Percentiles rank a stretch among this genome's conserved stretches.
Conservation (phyloP, 768 basidiomycete genomes). For the Paxillus involutus region DNA sequence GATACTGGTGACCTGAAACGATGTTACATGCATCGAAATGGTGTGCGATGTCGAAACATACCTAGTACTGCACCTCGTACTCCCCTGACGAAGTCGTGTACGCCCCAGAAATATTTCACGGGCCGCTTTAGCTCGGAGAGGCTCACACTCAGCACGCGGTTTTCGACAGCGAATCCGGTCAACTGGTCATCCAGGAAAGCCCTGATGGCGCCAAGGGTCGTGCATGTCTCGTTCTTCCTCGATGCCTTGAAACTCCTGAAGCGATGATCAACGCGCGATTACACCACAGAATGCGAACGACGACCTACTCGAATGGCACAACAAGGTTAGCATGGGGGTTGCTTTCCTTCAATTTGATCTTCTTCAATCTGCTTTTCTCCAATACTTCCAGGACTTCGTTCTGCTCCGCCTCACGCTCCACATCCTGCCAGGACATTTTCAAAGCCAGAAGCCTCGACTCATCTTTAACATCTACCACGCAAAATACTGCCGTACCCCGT, state of each 20-base stretch:
- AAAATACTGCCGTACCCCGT: slow-evolving; percentile 6
- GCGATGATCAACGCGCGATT: background rate
- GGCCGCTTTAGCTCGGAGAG: slow-evolving; percentile 8
- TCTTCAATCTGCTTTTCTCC: too few relatives aligned
- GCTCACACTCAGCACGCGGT: background rate
- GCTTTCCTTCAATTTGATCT: too few relatives aligned
- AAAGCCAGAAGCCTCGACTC: background rate
- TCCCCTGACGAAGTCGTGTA: slow-evolving; percentile 19
- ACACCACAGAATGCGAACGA: background rate
- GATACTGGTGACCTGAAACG: slow-evolving; percentile 4
- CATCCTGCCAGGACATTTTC: slow-evolving; percentile 13
- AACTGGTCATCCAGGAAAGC: slow-evolving; percentile 2
- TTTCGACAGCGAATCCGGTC: background rate
- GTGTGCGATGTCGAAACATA: background rate
- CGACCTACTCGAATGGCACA: background rate
- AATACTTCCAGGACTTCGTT: background rate
- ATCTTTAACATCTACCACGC: background rate
- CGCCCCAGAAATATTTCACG: slow-evolving; percentile 13
- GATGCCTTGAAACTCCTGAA: background rate
- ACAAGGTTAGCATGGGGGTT: background rate
- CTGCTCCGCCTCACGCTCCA: background rate
- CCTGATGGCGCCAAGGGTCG: slow-evolving; percentile 4
- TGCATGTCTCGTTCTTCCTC: background rate
- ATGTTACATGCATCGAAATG: background rate
- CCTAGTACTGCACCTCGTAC: slow-evolving; percentile 13